A percentile compares a stretch with the other conserved stretches of the same genome.
Conservation (phyloP, 2,329 filamentous ascomycete species). For the Xylogone sp. region DNA sequence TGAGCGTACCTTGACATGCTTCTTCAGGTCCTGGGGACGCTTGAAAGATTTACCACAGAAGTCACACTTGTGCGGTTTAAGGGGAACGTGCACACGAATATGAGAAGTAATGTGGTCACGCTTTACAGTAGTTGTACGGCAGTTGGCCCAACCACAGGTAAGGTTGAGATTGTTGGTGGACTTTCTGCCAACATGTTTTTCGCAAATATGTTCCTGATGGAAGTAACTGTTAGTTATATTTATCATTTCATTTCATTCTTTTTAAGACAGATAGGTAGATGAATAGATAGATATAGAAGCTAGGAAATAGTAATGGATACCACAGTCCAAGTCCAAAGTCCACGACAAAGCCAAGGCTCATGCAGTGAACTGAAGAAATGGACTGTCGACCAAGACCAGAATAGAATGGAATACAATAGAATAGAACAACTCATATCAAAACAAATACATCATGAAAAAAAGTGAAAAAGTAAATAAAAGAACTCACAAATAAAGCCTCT, state of each 20-base stretch:
- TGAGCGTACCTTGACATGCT: slow-evolving; percentile 80
- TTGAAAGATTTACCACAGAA: slow-evolving; percentile 99
- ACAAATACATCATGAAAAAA: too few species aligned
- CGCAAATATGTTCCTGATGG: slow-evolving; percentile 98
- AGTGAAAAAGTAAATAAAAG: slow-evolving; percentile 4
- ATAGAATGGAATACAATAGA: too few species aligned
- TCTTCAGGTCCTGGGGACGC: slow-evolving; percentile 97
- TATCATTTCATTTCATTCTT: too few species aligned
- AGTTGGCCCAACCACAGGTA: slow-evolving; percentile 95
- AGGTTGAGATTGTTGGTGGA: slow-evolving; percentile 98
- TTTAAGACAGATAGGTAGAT: too few species aligned
- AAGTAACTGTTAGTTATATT: too few species aligned
- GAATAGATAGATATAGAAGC: too few species aligned
- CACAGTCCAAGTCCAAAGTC: slow-evolving; percentile 5
- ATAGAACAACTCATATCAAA: too few species aligned
- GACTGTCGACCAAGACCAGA: too few species aligned
- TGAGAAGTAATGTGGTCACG: slow-evolving; percentile 99
- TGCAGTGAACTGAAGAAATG: too few species aligned
- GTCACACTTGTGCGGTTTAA: slow-evolving; percentile 98
- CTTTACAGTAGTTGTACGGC: slow-evolving; percentile 95
- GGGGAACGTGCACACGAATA: slow-evolving; percentile 95
- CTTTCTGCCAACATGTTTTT: slow-evolving; percentile 97
- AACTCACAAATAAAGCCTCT: slow-evolving; percentile 36
- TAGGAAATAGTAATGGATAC: too few species aligned
- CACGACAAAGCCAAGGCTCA: not conserved